Conservation (phyloP, 768 basidiomycete genomes). For the Lentinula boryana region DNA sequence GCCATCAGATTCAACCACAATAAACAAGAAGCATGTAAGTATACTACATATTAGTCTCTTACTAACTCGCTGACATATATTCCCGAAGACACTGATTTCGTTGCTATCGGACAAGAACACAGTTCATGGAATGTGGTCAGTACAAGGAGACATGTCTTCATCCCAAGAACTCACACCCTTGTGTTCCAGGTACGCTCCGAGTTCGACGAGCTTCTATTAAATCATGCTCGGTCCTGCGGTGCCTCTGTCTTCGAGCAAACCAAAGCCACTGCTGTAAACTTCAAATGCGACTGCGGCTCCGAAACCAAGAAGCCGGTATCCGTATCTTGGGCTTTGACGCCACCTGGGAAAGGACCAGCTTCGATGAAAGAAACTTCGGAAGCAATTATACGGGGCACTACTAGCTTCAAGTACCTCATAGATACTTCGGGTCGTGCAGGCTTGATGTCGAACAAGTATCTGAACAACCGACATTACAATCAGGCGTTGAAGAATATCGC, state of each 20-base stretch:
- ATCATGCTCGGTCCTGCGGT: conserved; percentile 47
- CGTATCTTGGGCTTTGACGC: conserved; percentile 43
- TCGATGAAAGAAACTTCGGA: conserved; percentile 27
- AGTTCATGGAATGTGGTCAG: conserved; percentile 56
- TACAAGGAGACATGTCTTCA: not conserved
- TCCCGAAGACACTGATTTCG: conserved; percentile 50
- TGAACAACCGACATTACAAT: conserved; percentile 66
- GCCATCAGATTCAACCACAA: conserved; percentile 59
- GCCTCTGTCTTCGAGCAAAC: conserved; percentile 50
- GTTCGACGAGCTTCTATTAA: conserved; percentile 53
- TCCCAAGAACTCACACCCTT: not conserved
- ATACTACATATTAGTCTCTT: not conserved
- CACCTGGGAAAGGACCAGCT: conserved; percentile 30
- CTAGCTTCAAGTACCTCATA: conserved; percentile 63
- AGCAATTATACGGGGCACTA: conserved; percentile 30
- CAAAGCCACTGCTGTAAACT: conserved; percentile 41
- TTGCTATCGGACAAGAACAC: conserved; percentile 47
- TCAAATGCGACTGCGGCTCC: conserved; percentile 12
- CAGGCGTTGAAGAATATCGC: conserved; percentile 68
- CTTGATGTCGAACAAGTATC: conserved; percentile 60
- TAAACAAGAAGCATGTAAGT: conserved; percentile 57
- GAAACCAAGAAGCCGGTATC: conserved; percentile 37
- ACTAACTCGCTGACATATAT: not conserved
- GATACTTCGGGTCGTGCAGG: conserved; percentile 73
- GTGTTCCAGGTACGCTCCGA: conserved; percentile 45